These are phyloP conservation scores for Solanum sitiens DNA, from an alignment of 257 asterid genomes.

Conservation along the genomic window DNA sequence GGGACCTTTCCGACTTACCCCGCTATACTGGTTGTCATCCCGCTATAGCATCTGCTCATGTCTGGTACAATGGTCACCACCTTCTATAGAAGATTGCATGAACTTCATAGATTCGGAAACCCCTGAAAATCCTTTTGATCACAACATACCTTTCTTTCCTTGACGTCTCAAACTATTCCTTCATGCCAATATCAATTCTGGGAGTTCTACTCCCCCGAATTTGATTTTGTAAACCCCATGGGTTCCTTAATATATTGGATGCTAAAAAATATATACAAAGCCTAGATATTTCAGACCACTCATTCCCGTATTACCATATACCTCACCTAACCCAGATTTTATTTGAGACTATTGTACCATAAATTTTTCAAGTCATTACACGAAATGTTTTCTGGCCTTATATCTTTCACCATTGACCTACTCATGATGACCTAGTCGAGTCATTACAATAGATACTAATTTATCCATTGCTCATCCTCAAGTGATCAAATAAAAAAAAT, in stretches of 20 bases:
- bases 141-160: neutral
- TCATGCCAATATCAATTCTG: too few relatives aligned
- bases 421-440: neutral
- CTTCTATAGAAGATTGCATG: neutral
- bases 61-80: neutral
- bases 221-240: neutral
- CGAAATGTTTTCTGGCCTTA: neutral
- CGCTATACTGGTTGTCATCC: neutral
- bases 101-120: neutral
- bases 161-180: neutral
- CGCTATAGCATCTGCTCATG: neutral
- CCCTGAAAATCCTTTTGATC: neutral
- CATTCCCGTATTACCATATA: neutral
- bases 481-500: too few relatives aligned
- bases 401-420: neutral
- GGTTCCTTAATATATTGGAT: neutral
- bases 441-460: neutral
- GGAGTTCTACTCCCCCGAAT: neutral
- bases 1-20: neutral
- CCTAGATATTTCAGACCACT: neutral
- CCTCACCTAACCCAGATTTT: neutral
- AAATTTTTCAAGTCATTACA: neutral
- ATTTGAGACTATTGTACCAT: neutral
- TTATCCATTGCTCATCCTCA: neutral
- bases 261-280: neutral